phyloP scores from a whole-genome alignment of 2,329 filamentous ascomycete species.

The Cladosporium colombiae region DNA sequence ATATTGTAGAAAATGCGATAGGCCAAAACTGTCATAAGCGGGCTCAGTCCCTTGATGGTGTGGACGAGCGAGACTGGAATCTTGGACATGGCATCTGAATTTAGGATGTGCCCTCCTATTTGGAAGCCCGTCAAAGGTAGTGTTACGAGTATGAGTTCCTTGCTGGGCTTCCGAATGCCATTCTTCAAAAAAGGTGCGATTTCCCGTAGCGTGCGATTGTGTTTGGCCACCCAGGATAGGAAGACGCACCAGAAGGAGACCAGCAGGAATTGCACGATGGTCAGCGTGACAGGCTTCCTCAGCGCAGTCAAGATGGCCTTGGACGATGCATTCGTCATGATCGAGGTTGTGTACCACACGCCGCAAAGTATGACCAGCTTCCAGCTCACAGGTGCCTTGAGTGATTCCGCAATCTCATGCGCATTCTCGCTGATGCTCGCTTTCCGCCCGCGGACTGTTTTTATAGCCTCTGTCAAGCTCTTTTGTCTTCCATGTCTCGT shows the following conservation, averaged over 20 bases:
- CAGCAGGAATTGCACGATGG: slow-evolving; percentile 88
- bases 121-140: slow-evolving; percentile 92
- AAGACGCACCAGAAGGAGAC: slow-evolving; percentile 85
- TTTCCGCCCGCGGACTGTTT: slow-evolving; percentile 75
- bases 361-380: slow-evolving; percentile 84
- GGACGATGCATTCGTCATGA: slow-evolving; percentile 94
- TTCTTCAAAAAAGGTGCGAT: slow-evolving; percentile 77
- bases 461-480: slow-evolving; percentile 86
- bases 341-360: slow-evolving; percentile 93
- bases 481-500: slow-evolving; percentile 71
- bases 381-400: slow-evolving; percentile 86
- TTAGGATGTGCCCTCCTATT: slow-evolving; percentile 88
- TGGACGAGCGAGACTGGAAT: slow-evolving; percentile 97
- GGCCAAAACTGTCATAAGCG: slow-evolving; percentile 89
- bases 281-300: slow-evolving; percentile 86
- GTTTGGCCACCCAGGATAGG: slow-evolving; percentile 71
- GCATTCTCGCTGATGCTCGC: slow-evolving; percentile 90
- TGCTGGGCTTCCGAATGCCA: slow-evolving; percentile 77
- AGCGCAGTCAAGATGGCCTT: slow-evolving; percentile 95
- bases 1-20: slow-evolving; percentile 90
- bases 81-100: slow-evolving; percentile 87
- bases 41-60: slow-evolving; percentile 96
- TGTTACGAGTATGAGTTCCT: slow-evolving; percentile 80
- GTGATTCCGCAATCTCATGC: slow-evolving; percentile 86
- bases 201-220: slow-evolving; percentile 70